Base-by-base conservation (phyloP, 768 basidiomycete genomes). In the Brasilioporus rufonigricans region DNA sequence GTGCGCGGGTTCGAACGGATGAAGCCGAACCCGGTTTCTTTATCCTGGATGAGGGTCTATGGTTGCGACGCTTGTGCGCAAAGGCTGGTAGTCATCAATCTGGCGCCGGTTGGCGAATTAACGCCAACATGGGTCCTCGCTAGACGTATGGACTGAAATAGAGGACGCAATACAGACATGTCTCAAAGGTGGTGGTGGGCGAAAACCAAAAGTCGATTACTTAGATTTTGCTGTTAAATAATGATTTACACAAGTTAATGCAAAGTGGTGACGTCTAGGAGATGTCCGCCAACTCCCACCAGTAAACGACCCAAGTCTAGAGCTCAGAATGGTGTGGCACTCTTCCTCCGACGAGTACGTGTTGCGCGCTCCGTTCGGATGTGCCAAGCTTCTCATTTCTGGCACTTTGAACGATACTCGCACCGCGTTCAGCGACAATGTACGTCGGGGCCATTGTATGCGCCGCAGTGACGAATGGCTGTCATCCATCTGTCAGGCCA, bases 1-100 rank as follows among this genome's bases (percentile, higher is more conserved):
- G 69, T 56, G 50, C 65, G 75, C 14, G 66, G 71, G 27, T 44
- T 65, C 14, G 59, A 69, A 13, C 50, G 52, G 40, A 61, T 24
- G 47, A 61, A 61, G 21, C 59, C 59, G 1, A 61, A 31, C 19
- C 60, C 58, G 9, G 50, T 33, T 23, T 60, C 51, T 31, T 53
- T 47, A 14, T 61, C 51, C 23, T 53, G 60, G 45, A 53, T 39
- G 45, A 61, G 59, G 0, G 31, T 56, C 33, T n/a, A 55, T 29
- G 50, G 27, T 26, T 44, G 53, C 1, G 48, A 18, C 0, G 16
- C 29, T 38, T 53, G 46, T 1, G 27, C 23, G 14, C 23, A 33
- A 36, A 33, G 23, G 38, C 26, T 26, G 8, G 50, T 44, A 11
- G 48, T 47, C 57, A 47, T 44, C 29, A 33, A 18, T 11, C 49